Conservation (phyloP, 2,329 filamentous ascomycete genomes). For the Pseudocercospora fijiensis region DNA sequence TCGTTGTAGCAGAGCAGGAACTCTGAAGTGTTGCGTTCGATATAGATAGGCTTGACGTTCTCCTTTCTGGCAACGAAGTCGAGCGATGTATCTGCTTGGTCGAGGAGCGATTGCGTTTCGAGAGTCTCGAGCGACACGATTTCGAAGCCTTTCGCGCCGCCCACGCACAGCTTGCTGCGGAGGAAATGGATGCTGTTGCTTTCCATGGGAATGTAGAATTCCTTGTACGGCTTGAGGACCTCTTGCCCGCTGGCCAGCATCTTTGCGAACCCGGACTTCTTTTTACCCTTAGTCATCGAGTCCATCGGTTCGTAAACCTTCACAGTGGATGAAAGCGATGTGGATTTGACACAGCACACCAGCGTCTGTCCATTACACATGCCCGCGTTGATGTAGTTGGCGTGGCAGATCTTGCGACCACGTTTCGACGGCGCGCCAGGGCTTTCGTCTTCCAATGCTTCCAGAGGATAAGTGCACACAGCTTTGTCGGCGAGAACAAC, state of each 20-base stretch:
- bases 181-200: constrained; percentile 98
- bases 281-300: constrained; percentile 76
- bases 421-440: constrained; percentile 73
- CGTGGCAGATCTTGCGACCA: constrained; percentile 95
- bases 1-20: constrained; percentile 98
- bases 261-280: constrained; percentile 91
- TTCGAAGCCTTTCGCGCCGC: constrained; percentile 92
- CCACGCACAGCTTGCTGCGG: constrained; percentile 93
- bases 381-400: constrained; percentile 97
- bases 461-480: constrained; percentile 81
- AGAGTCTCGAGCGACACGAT: constrained; percentile 94
- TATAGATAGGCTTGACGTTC: constrained; percentile 84
- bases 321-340: constrained; percentile 88
- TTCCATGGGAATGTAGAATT: constrained; percentile 98
- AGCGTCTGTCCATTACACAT: constrained; percentile 92
- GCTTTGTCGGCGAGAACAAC: constrained; percentile 92
- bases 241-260: constrained; percentile 95
- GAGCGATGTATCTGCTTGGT: constrained; percentile 95
- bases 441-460: constrained; percentile 79
- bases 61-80: constrained; percentile 96
- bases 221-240: constrained; percentile 93
- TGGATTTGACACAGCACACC: constrained; percentile 95
- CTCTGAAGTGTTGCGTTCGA: constrained; percentile 93
- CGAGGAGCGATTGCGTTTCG: constrained; percentile 94
- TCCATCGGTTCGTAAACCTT: constrained; percentile 99